Base-by-base conservation (phyloP, 306 rosid species). In the Prunus mira region DNA sequence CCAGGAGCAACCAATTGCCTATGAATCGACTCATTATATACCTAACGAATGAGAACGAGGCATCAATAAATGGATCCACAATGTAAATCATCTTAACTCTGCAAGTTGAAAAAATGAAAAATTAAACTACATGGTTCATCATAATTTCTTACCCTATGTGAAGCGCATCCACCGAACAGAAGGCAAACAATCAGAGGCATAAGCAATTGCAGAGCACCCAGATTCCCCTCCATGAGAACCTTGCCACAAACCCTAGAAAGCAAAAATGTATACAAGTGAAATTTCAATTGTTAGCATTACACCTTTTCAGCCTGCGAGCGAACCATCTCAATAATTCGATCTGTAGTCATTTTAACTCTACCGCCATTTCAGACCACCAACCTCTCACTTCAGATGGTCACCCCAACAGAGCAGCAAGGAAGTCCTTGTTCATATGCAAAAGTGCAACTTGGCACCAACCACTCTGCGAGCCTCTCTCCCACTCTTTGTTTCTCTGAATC, bases 101-200 rank as follows among this genome's bases (percentile, higher is more conserved):
- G 32, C 7, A 32, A 67, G 57, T 18, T 54, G 7, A 8, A 22
- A 64, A 12, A 45, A 45, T 20, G 25, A 1, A 54, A 67, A 61
- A 30, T 22, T 18, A 43, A 78, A 24, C 32, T 60, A 60, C 15
- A 62, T 11, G 61, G 18, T 6, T 46, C 30, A 50, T 6, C 28
- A 46, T 22, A 62, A n/a, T 61, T 76, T 34, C 80, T 65, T 65
- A 87, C 91, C 81, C 72, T 78, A 45, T 80, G 81, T 13, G 87
- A 82, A 64, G 80, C 80, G 75, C 83, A 52, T 30, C 52, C 72
- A 64, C 77, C 52, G 63, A 69, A 65, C 28, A 84, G 19, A 72
- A 66, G 61, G 57, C 71, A 67, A 11, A 57, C 9, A 77, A 79
- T 19, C 69, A 84, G 69, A 72, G 82, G 72, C 18, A 61, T 30